Base-by-base conservation (phyloP, 2,329 filamentous ascomycete species). In the Thelonectria blattea region DNA sequence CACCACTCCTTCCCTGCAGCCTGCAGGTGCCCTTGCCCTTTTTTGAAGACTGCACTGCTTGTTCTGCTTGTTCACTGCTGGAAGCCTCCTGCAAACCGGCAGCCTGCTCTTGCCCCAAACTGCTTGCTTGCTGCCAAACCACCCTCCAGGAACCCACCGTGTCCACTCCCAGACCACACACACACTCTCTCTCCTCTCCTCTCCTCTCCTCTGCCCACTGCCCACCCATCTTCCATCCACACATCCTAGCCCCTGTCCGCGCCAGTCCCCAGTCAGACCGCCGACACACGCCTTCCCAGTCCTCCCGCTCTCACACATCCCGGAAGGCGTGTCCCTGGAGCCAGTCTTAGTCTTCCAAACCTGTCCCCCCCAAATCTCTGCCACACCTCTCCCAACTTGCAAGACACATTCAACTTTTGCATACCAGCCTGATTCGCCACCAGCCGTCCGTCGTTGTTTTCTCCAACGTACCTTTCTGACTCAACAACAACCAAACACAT, bases 401-500 rank as follows among this genome's bases (percentile, higher is more conserved):
- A 54, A 64, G 51, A 63, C 65, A 65, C 34, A 58, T 51, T 52
- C 65, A 57, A 71, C 65, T 37, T 37, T 47, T 67, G 67, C 69
- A 71, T 71, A 69, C 67, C 69, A 70, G 65, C 63, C 68, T 59
- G 65, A 68, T 63, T 64, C 67, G 61, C 65, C 68, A 64, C 67
- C 53, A 55, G 61, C 69, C 50, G 58, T 61, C 68, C 65, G 55
- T 69, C 62, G 65, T 71, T 69, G 65, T 66, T 65, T 58, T 65
- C 62, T 68, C 61, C 61, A 61, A 70, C 66, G 58, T 61, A 52
- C 65, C 51, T 53, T 57, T 61, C 65, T 71, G 69, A 71, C 63
- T 71, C 69, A 30, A 71, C 65, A 66, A 65, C 69, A 30, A 71
- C 65, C 68, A 65, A 61, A 63, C 65, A n/a, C 60, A 64, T 60